Evolutionary conservation across 495 filamentous ascomycete genomes (phyloP).

Genomic region (Aspergillus haitiensis): DNA sequence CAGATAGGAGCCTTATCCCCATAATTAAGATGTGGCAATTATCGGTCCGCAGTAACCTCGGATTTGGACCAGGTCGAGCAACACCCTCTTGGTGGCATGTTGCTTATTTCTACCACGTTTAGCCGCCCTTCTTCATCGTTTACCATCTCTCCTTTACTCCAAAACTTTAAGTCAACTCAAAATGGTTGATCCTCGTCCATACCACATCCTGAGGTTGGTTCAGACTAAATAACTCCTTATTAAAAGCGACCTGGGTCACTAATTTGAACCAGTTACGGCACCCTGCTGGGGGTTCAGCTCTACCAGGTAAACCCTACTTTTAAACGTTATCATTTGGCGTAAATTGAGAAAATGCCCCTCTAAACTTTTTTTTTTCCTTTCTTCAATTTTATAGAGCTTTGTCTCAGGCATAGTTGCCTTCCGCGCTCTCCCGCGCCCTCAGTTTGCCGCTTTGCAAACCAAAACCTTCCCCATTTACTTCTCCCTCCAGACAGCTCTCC

Average conservation of each 20-base stretch:
- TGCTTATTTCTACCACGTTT: constrained; percentile 27
- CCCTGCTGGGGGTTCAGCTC: constrained; percentile 73
- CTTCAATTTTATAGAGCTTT: constrained; percentile 61
- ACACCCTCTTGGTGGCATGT: background rate
- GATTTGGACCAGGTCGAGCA: background rate
- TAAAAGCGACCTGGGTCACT: constrained; percentile 18
- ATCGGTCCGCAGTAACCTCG: background rate
- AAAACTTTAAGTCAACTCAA: constrained; percentile 10
- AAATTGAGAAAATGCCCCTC: background rate
- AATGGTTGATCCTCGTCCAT: constrained; percentile 62
- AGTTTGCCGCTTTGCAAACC: constrained; percentile 77
- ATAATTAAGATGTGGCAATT: constrained; percentile 13
- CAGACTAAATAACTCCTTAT: background rate
- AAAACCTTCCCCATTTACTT: constrained; percentile 87
- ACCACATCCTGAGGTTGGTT: constrained; percentile 72
- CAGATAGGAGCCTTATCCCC: no score
- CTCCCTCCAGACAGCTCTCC: constrained; percentile 70
- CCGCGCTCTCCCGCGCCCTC: constrained; percentile 68
- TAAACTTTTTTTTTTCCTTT: background rate
- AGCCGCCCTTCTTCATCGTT: constrained; percentile 62
- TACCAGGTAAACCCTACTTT: constrained; percentile 61
- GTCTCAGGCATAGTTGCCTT: constrained; percentile 74
- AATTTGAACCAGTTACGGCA: constrained; percentile 64
- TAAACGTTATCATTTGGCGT: background rate
- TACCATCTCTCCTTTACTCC: constrained; percentile 55